phyloP scores from a whole-genome alignment of 2,329 filamentous ascomycete species.

The Tolypocladium pustulatum region DNA sequence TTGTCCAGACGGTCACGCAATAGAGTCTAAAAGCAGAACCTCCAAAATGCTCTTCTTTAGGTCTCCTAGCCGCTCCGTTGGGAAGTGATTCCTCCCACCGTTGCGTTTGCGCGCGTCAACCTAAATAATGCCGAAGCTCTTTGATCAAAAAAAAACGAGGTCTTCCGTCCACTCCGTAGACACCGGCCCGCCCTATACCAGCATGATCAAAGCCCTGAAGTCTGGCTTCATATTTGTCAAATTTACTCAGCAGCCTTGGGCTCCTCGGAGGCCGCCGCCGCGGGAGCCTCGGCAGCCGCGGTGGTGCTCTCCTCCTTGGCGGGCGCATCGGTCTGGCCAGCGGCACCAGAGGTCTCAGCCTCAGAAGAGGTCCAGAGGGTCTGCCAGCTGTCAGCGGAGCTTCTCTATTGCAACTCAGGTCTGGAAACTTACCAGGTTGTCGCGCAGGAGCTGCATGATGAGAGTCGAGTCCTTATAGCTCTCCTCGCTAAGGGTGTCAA shows the following conservation, averaged over 20 bases:
- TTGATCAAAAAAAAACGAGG: constrained; percentile 42
- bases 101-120: constrained; percentile 31
- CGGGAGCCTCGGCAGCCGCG: constrained; percentile 46
- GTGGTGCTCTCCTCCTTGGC: constrained; percentile 34
- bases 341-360: constrained; percentile 65
- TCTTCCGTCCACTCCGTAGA: constrained; percentile 54
- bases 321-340: constrained; percentile 38
- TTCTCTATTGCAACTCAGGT: too few species aligned
- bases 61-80: constrained; percentile 27
- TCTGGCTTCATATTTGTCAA: constrained; percentile 16
- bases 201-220: constrained; percentile 17
- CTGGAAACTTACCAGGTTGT: constrained; percentile 69
- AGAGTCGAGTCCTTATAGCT: constrained; percentile 99
- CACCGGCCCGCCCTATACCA: constrained; percentile 44
- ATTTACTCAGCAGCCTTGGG: constrained; percentile 55
- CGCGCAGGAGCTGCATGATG: constrained; percentile 96
- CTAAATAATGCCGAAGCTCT: constrained; percentile 38
- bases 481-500: constrained; percentile 94
- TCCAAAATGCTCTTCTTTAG: constrained; percentile 37
- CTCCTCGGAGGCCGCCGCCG: constrained; percentile 44
- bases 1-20: constrained; percentile 46
- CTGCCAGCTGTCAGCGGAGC: constrained; percentile 36
- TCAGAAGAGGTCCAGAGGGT: constrained; percentile 99
- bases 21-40: constrained; percentile 45
- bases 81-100: constrained; percentile 23